phyloP scores from a whole-genome alignment of 2,329 filamentous ascomycete species.

The Lasiodiplodia citricola region DNA sequence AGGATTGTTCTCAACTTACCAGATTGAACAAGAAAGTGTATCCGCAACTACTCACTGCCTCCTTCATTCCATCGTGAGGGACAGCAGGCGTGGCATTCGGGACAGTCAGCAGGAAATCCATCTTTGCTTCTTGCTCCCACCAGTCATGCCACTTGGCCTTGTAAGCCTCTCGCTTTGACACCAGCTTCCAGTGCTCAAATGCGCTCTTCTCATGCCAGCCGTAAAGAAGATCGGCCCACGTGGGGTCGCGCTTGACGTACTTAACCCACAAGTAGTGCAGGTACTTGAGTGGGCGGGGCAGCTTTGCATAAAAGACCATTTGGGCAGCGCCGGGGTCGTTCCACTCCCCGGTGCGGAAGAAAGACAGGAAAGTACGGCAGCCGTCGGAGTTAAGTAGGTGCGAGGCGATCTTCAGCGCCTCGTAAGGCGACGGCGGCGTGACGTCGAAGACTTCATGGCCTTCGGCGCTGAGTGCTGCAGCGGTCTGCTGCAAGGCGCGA shows the following conservation, averaged over 20 bases:
- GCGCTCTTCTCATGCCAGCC: slow-evolving; percentile 76
- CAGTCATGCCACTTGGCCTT: slow-evolving; percentile 81
- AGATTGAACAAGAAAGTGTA: slow-evolving; percentile 95
- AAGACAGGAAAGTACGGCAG: slow-evolving; percentile 76
- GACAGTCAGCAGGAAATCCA: slow-evolving; percentile 83
- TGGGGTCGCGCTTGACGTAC: slow-evolving; percentile 74
- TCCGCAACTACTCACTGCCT: slow-evolving; percentile 83
- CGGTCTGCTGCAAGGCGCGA: slow-evolving; percentile 74
- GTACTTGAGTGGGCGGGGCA: slow-evolving; percentile 77
- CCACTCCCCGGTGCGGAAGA: slow-evolving; percentile 77
- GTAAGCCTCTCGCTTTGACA: slow-evolving; percentile 76
- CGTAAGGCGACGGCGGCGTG: slow-evolving; percentile 66
- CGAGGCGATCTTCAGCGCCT: slow-evolving; percentile 76
- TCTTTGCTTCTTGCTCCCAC: slow-evolving; percentile 70
- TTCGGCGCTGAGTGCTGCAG: slow-evolving; percentile 68
- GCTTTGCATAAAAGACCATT: slow-evolving; percentile 73
- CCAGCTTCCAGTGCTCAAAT: slow-evolving; percentile 82
- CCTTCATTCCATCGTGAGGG: slow-evolving; percentile 83
- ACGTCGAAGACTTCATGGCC: slow-evolving; percentile 77
- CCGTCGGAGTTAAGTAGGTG: slow-evolving; percentile 86
- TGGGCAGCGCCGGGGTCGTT: slow-evolving; percentile 79
- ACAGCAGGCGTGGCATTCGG: slow-evolving; percentile 90
- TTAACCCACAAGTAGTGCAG: slow-evolving; percentile 90
- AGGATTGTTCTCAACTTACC: slow-evolving; percentile 53
- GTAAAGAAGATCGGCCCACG: slow-evolving; percentile 79